phyloP scores from a whole-genome alignment of 2,329 filamentous ascomycete genomes.

The Fusarium tjaetaba region DNA sequence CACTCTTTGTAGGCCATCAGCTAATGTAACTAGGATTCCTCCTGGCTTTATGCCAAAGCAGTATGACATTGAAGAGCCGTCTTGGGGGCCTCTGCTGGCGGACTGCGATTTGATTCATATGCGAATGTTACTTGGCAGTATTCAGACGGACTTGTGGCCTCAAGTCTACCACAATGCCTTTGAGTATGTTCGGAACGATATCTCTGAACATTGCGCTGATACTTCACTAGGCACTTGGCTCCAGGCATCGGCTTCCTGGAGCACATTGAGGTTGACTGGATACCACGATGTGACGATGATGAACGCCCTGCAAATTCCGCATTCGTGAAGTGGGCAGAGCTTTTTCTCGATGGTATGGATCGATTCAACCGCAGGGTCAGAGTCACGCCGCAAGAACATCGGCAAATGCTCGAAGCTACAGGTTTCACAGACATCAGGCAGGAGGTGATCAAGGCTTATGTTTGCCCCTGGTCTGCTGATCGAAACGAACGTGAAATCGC shows the following conservation, averaged over 20 bases:
- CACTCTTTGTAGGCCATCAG: neutral
- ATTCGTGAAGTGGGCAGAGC: conserved; percentile 75
- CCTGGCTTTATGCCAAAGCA: conserved; percentile 65
- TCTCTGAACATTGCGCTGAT: conserved; percentile 18
- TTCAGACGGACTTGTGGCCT: conserved; percentile 74
- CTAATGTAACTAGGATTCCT: conserved; percentile 68
- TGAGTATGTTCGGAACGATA: conserved; percentile 57
- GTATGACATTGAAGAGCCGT: conserved; percentile 78
- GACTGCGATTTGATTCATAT: conserved; percentile 86
- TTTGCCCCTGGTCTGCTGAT: conserved; percentile 78
- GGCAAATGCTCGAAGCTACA: conserved; percentile 68
- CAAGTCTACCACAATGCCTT: conserved; percentile 77
- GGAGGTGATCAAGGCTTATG: conserved; percentile 72
- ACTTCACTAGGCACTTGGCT: conserved; percentile 71
- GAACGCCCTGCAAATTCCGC: conserved; percentile 66
- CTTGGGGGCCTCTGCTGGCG: conserved; percentile 62
- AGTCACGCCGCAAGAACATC: conserved; percentile 60
- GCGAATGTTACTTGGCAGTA: conserved; percentile 80
- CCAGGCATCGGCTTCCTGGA: conserved; percentile 82
- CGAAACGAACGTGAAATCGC: conserved; percentile 74
- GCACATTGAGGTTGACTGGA: conserved; percentile 89
- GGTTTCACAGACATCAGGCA: conserved; percentile 86
- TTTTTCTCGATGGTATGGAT: conserved; percentile 74
- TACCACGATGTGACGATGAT: conserved; percentile 76
- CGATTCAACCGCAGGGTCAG: conserved; percentile 73